Percentiles rank a stretch among this genome's conserved stretches.
These are phyloP conservation scores for Tolypocladium nubicola DNA, from an alignment of 2,329 filamentous ascomycete genomes.

Conservation along the genomic window DNA sequence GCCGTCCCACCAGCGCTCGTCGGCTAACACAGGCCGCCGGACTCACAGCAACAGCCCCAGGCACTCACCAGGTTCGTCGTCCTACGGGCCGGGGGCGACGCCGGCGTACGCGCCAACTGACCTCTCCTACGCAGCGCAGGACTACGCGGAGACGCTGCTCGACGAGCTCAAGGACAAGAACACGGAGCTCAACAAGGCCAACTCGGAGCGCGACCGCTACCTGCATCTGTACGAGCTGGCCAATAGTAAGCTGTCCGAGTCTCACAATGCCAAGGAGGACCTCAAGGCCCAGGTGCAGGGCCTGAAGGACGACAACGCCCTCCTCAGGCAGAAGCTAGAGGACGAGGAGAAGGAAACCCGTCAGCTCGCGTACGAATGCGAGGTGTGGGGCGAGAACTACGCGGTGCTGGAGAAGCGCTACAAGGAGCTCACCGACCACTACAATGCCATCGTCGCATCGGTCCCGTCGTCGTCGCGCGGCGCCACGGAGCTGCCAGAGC, in stretches of 20 bases:
- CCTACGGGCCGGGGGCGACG: background rate
- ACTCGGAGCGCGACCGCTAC: conserved; percentile 12
- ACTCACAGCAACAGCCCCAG: background rate
- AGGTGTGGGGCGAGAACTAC: conserved; percentile 8
- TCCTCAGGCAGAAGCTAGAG: conserved; percentile 11
- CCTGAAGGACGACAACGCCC: conserved; percentile 6
- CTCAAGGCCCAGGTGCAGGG: conserved; percentile 7
- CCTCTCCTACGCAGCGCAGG: background rate
- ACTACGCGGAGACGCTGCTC: conserved; percentile 7
- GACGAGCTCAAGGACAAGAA: conserved; percentile 11
- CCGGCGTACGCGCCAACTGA: conserved; percentile 1
- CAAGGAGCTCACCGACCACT: conserved; percentile 18
- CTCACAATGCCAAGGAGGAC: conserved; percentile 8
- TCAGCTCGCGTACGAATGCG: conserved; percentile 9
- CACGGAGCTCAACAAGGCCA: conserved; percentile 13
- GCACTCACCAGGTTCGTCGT: conserved; percentile 2
- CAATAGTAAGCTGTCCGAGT: conserved; percentile 18
- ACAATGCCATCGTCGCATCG: conserved; percentile 12
- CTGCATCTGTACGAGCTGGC: conserved; percentile 15
- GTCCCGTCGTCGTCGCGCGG: conserved; percentile 12
- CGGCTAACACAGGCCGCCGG: conserved; percentile 9
- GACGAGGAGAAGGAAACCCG: conserved; percentile 15
- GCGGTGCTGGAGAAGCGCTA: conserved; percentile 16
- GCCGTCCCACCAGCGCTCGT: conserved; percentile 6
- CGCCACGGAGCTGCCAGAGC: conserved; percentile 14